A percentile compares a stretch with the other conserved stretches of the same genome.
Conservation (phyloP, 768 basidiomycete genomes). For the Psilocybe subaeruginosa region DNA sequence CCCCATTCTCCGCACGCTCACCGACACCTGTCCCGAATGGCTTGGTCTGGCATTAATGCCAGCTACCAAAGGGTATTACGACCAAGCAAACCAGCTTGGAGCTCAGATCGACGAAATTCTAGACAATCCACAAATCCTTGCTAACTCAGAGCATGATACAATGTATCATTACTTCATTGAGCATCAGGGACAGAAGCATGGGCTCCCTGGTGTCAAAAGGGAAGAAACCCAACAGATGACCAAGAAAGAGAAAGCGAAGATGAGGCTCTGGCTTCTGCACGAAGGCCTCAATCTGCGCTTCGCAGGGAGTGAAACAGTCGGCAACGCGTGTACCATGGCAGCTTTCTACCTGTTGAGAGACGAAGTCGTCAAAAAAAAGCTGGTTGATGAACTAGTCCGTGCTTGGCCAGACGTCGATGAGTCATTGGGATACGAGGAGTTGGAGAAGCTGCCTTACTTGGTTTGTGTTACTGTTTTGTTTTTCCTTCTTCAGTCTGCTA, state of each 20-base stretch:
- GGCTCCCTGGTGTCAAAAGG: conserved; percentile 2
- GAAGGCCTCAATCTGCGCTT: conserved; percentile 21
- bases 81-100: conserved; percentile 17
- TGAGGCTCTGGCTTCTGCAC: conserved; percentile 19
- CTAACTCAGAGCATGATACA: conserved; percentile 32
- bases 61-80: conserved; percentile 16
- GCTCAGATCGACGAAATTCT: conserved; percentile 29
- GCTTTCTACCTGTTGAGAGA: conserved; percentile 29
- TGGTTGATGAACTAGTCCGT: conserved; percentile 30
- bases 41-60: conserved; percentile 17
- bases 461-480: conserved; percentile 22
- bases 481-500: not conserved
- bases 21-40: conserved; percentile 20
- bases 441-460: conserved; percentile 42
- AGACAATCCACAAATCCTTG: conserved; percentile 25
- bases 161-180: conserved; percentile 37
- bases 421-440: conserved; percentile 24
- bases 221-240: conserved; percentile 1
- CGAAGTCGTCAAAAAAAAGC: conserved; percentile 14
- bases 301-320: conserved; percentile 37
- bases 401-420: conserved; percentile 37
- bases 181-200: conserved; percentile 11
- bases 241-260: conserved; percentile 1
- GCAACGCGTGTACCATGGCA: conserved; percentile 27
- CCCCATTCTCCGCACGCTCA: conserved; percentile 19